Percentiles rank a stretch among this genome's conserved stretches.
Evolutionary conservation across 2,329 filamentous ascomycete genomes (phyloP).

Genomic region (Aspergillus tamarii): DNA sequence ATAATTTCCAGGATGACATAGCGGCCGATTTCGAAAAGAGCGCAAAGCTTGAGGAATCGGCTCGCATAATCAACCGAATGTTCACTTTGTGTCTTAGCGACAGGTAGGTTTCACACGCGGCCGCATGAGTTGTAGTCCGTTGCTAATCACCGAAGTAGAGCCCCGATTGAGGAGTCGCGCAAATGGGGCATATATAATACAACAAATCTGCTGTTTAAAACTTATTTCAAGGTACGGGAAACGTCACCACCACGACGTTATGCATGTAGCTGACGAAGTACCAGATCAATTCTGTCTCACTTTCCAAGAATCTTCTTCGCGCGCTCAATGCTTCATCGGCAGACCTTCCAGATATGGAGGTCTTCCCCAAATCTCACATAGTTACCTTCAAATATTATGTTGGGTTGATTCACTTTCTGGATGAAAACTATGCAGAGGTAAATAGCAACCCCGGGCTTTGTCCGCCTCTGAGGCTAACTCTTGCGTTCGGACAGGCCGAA

Average conservation of each 20-base stretch:
- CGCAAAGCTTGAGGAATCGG: slow-evolving; percentile 86
- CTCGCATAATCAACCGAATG: slow-evolving; percentile 85
- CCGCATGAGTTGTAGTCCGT: neutral
- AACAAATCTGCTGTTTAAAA: slow-evolving; percentile 95
- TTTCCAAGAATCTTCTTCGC: slow-evolving; percentile 87
- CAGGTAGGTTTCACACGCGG: slow-evolving; percentile 60
- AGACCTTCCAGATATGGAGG: slow-evolving; percentile 78
- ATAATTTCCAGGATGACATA: slow-evolving; percentile 76
- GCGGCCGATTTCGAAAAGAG: slow-evolving; percentile 76
- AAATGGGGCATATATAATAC: slow-evolving; percentile 99
- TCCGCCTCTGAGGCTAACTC: slow-evolving; percentile 11
- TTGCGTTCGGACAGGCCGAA: slow-evolving; percentile 63
- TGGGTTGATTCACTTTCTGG: slow-evolving; percentile 88
- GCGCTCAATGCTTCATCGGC: slow-evolving; percentile 75
- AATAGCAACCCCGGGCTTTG: slow-evolving; percentile 13
- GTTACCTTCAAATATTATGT: slow-evolving; percentile 97
- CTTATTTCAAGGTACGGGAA: slow-evolving; percentile 76
- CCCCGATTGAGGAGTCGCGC: slow-evolving; percentile 81
- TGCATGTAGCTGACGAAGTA: slow-evolving; percentile 12
- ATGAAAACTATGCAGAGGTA: slow-evolving; percentile 87
- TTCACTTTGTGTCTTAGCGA: slow-evolving; percentile 90
- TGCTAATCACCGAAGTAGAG: slow-evolving; percentile 53
- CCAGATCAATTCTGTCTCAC: slow-evolving; percentile 78
- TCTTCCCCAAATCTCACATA: slow-evolving; percentile 85
- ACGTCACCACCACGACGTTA: neutral